Evolutionary conservation across 139 green algal genomes (phyloP).

Genomic region (Coelastrella sp.): DNA sequence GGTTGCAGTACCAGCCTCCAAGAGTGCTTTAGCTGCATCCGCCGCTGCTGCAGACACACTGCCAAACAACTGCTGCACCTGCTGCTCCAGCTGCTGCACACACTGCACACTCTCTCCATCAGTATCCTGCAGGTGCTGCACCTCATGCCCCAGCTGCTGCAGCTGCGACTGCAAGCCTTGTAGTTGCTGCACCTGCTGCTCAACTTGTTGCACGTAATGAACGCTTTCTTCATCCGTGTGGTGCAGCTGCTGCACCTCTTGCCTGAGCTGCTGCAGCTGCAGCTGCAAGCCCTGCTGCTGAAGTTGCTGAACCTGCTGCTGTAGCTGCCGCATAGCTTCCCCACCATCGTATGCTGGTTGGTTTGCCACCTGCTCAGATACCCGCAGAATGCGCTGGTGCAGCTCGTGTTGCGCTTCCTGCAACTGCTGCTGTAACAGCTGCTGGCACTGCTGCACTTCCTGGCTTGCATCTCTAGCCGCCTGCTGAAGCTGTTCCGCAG

Average conservation of each 20-base stretch:
- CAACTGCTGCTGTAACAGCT: background rate
- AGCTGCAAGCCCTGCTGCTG: background rate
- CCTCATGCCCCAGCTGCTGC: background rate
- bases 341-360: background rate
- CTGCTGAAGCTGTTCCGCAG: background rate
- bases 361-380: background rate
- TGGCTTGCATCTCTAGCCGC: background rate
- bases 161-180: background rate
- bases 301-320: constrained; percentile 16
- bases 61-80: background rate
- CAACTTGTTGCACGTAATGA: background rate
- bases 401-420: background rate
- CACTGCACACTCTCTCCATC: background rate
- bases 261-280: background rate
- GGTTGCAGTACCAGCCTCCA: background rate
- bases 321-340: background rate
- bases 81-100: background rate
- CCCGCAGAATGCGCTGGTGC: background rate
- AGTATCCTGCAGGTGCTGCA: constrained; percentile 8
- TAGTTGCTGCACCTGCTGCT: background rate
- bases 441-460: background rate
- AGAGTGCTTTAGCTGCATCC: background rate
- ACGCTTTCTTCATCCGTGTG: background rate
- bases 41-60: background rate
- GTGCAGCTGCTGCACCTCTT: background rate